phyloP scores from a whole-genome alignment of 208 protist genomes.

The Porcisia deanei region DNA sequence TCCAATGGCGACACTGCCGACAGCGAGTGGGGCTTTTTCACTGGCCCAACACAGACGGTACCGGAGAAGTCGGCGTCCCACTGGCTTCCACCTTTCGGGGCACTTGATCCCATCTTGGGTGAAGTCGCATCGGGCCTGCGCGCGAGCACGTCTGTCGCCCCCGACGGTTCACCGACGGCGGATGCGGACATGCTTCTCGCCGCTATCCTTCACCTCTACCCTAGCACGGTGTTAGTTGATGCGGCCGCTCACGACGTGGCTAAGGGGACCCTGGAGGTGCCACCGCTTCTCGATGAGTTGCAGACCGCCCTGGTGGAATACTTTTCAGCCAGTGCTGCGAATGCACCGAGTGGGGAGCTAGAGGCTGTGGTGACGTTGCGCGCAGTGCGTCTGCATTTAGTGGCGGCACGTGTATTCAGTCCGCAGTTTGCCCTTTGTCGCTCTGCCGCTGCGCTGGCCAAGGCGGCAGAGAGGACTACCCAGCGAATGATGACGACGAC shows the following conservation, averaged over 20 bases:
- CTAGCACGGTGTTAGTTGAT: neutral
- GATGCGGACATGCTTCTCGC: slow-evolving; percentile 11
- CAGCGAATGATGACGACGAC: neutral
- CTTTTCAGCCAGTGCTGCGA: neutral
- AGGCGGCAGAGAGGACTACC: neutral
- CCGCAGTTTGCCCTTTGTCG: neutral
- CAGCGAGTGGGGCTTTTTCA: neutral
- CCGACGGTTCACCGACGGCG: neutral
- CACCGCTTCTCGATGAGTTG: slow-evolving; percentile 2
- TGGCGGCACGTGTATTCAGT: neutral
- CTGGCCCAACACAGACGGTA: too few species aligned
- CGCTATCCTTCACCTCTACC: slow-evolving; percentile 1
- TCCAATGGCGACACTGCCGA: neutral
- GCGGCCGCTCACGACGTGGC: neutral
- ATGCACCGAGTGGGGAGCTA: neutral
- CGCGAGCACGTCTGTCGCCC: neutral
- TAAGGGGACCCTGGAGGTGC: neutral
- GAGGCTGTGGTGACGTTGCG: neutral
- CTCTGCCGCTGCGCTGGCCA: neutral
- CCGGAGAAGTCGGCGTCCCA: neutral
- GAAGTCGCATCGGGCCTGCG: neutral
- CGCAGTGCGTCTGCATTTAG: slow-evolving; percentile 12
- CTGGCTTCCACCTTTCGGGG: neutral
- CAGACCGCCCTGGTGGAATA: neutral
- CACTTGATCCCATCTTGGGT: slow-evolving; percentile 1